Conservation (phyloP, 225 moss, liverwort and hornwort genomes). For the Pleurozium schreberi region DNA sequence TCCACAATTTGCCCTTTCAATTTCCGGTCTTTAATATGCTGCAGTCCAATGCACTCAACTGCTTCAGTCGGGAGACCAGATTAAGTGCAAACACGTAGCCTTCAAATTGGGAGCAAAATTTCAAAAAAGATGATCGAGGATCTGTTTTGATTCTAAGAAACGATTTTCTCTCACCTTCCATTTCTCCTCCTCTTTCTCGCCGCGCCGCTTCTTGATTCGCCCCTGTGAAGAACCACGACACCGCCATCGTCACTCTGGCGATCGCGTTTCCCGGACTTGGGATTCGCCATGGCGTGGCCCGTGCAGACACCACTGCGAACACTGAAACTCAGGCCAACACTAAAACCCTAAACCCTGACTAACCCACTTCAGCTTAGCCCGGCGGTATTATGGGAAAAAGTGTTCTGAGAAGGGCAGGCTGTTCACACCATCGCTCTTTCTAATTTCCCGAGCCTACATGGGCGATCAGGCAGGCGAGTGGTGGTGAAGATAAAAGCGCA, state of each 20-base stretch:
- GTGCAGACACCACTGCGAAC: background rate
- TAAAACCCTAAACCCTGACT: background rate
- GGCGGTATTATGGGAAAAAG: too few relatives aligned
- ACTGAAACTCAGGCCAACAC: background rate
- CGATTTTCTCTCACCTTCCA: constrained; percentile 6
- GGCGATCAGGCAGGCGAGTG: too few relatives aligned
- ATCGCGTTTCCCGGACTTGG: background rate
- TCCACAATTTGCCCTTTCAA: constrained; percentile 45
- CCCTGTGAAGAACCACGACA: background rate
- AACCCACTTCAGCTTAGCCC: too few relatives aligned
- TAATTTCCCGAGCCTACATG: too few relatives aligned
- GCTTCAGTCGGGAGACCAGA: background rate
- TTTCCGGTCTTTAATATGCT: constrained; percentile 67
- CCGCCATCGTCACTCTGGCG: background rate
- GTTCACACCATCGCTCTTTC: too few relatives aligned
- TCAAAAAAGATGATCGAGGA: background rate
- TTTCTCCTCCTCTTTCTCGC: constrained; percentile 13
- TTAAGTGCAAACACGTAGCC: background rate
- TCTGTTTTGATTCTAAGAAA: background rate
- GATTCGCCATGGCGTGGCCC: background rate
- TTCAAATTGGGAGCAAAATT: background rate
- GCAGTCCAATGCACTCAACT: constrained; percentile 6
- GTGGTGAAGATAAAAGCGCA: too few relatives aligned
- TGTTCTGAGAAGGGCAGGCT: too few relatives aligned
- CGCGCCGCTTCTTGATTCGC: constrained; percentile 14